Conservation (phyloP, 495 filamentous ascomycete genomes). For the Penicillium antarcticum region DNA sequence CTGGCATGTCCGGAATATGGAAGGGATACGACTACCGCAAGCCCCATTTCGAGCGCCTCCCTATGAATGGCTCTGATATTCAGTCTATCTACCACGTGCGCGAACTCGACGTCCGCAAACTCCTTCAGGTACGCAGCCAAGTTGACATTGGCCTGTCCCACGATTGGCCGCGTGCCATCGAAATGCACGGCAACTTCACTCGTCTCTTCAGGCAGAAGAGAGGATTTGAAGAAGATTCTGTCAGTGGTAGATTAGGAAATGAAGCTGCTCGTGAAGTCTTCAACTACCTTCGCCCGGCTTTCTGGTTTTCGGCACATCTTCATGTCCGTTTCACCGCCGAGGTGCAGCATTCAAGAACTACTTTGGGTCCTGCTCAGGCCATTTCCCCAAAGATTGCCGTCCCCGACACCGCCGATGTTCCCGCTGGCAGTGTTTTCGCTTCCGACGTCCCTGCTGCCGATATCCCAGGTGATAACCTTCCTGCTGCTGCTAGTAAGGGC, state of each 20-base stretch:
- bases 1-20: constrained; percentile 91
- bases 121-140: constrained; percentile 77
- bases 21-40: constrained; percentile 80
- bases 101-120: constrained; percentile 85
- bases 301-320: constrained; percentile 94
- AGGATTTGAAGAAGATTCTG: constrained; percentile 70
- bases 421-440: constrained; percentile 2
- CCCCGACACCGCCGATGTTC: background rate
- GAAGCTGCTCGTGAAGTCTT: constrained; percentile 73
- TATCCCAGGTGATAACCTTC: too few species aligned
- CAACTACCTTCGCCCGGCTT: constrained; percentile 71
- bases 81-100: constrained; percentile 83
- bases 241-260: constrained; percentile 69
- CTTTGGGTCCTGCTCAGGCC: too few species aligned
- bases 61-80: constrained; percentile 69
- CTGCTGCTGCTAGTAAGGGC: too few species aligned
- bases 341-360: constrained; percentile 50
- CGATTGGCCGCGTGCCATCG: constrained; percentile 87
- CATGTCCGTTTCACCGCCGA: constrained; percentile 81
- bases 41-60: constrained; percentile 80
- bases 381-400: background rate
- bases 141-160: constrained; percentile 90
- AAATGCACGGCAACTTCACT: constrained; percentile 63
- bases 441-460: too few species aligned
- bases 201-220: constrained; percentile 67